Evolutionary conservation across 2,329 filamentous ascomycete genomes (phyloP).

Genomic region (Botrytis byssoidea): DNA sequence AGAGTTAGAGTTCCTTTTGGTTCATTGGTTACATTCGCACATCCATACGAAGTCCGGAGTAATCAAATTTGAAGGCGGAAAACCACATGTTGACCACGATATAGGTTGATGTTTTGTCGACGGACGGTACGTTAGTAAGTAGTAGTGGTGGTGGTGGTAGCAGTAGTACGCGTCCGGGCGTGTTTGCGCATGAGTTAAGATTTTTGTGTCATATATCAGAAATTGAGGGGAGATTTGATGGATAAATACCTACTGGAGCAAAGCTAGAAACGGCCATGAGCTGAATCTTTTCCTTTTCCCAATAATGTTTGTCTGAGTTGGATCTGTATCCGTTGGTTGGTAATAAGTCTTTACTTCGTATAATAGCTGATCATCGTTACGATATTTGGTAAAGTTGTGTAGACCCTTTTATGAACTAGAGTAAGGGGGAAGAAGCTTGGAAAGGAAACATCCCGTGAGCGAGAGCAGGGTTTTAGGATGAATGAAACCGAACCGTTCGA

Average conservation of each 20-base stretch:
- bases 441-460: neutral
- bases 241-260: neutral
- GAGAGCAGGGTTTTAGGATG: neutral
- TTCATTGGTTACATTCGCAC: neutral
- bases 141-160: too few species aligned
- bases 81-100: slow-evolving; percentile 16
- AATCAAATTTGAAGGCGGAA: slow-evolving; percentile 10
- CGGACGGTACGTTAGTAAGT: neutral
- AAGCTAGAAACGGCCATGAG: neutral
- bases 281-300: neutral
- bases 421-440: neutral
- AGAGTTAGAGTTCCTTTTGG: neutral
- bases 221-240: slow-evolving; percentile 8
- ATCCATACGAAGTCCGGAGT: neutral
- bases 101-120: neutral
- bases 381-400: neutral
- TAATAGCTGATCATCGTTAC: neutral
- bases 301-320: neutral
- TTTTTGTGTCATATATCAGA: slow-evolving; percentile 6
- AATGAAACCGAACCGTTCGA: neutral
- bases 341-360: neutral
- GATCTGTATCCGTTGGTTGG: neutral
- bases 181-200: slow-evolving; percentile 9
- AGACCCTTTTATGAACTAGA: neutral
- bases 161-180: neutral